These are phyloP conservation scores for Jamesozyma piceae DNA, from an alignment of 805 yeast genomes.

Conservation along the genomic window DNA sequence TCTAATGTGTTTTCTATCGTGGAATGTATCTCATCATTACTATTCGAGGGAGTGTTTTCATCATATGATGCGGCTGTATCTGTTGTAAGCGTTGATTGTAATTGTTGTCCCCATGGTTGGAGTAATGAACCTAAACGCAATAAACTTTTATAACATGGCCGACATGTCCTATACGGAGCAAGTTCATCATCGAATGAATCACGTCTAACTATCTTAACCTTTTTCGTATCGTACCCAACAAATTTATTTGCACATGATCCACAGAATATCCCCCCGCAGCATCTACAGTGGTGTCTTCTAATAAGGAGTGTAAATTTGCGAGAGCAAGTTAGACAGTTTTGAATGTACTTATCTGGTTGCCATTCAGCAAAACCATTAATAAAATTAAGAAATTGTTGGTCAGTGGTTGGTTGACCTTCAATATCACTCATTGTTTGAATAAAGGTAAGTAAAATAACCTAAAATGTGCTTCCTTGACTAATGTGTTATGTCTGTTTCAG, in stretches of 20 bases:
- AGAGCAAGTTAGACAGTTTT: constrained; percentile 40
- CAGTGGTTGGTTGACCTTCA: not conserved
- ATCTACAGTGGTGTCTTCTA: constrained; percentile 60
- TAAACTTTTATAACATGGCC: constrained; percentile 30
- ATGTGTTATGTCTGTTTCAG: no score
- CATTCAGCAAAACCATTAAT: constrained; percentile 20
- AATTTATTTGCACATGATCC: constrained; percentile 26
- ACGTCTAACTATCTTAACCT: constrained; percentile 19
- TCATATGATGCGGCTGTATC: not conserved
- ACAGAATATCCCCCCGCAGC: constrained; percentile 61
- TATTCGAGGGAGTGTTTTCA: not conserved
- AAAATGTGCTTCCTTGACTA: no score
- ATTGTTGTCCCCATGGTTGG: constrained; percentile 7
- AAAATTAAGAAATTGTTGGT: not conserved
- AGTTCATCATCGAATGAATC: not conserved
- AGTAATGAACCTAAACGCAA: constrained; percentile 16
- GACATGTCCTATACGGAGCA: constrained; percentile 7
- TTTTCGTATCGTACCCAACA: constrained; percentile 21
- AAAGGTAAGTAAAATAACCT: not conserved
- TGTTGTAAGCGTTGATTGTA: not conserved
- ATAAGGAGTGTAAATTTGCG: constrained; percentile 40
- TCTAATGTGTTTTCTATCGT: not conserved
- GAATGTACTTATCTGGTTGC: constrained; percentile 25
- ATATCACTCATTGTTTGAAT: not conserved
- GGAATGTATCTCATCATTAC: not conserved